A percentile compares a stretch with the other conserved stretches of the same genome.
These are phyloP conservation scores for Leishmania martiniquensis DNA, from an alignment of 208 protist genomes.

Conservation along the genomic window DNA sequence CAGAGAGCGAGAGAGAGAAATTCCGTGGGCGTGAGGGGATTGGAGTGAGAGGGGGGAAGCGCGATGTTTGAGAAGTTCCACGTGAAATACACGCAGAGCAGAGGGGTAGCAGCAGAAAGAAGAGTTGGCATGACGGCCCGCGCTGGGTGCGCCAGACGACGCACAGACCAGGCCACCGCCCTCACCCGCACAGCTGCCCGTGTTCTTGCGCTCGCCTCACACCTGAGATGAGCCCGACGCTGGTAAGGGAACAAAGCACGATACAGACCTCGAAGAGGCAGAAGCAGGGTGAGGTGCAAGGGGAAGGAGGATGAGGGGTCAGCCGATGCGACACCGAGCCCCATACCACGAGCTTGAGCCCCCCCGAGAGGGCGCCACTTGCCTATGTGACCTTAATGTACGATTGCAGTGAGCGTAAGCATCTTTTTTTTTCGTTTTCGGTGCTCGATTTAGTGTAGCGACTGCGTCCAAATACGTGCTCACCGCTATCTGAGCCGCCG, in stretches of 20 bases:
- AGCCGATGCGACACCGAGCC: neutral
- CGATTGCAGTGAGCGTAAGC: too few relatives aligned
- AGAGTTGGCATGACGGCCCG: neutral
- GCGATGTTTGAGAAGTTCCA: neutral
- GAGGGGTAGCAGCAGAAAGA: neutral
- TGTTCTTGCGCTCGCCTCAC: neutral
- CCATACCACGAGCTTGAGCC: neutral
- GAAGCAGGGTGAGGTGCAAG: neutral
- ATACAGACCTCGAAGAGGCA: neutral
- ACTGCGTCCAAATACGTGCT: too few relatives aligned
- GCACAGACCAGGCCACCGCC: neutral
- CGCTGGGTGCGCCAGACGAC: neutral
- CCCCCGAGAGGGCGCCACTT: neutral
- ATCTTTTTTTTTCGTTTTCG: neutral
- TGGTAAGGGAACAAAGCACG: neutral
- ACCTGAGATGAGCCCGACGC: neutral
- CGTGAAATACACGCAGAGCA: neutral
- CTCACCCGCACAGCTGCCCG: neutral
- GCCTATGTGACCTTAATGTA: too few relatives aligned
- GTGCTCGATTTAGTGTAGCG: neutral
- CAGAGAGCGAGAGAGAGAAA: neutral
- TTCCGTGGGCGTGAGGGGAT: neutral
- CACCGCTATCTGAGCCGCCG: too few relatives aligned
- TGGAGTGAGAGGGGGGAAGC: neutral
- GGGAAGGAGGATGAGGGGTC: neutral